Base-by-base conservation (phyloP, 805 yeast species). In the Citeromyces matritensis region DNA sequence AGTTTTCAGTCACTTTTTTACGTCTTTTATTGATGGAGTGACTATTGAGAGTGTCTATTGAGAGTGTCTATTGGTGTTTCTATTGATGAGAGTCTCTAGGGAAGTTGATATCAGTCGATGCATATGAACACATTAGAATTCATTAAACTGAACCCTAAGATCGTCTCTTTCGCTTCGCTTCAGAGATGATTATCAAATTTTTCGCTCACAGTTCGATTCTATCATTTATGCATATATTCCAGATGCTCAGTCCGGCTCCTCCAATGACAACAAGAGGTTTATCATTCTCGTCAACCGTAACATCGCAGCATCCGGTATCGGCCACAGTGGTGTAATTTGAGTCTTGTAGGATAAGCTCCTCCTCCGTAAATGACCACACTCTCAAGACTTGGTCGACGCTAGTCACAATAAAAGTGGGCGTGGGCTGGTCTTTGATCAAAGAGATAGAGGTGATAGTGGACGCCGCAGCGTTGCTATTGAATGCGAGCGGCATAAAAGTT, bases 311-410 rank as follows among this genome's bases (percentile, higher is more conserved):
- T 0, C 95, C 96, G 0, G 95, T 83, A 44, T 88, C 98, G 0
- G 96, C 94, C 24, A 85, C 71, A 0, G 94, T 76, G 2, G 95
- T 82, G 49, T 78, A 81, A 29, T 49, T 49, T 1, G 65, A 57
- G 6, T 63, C 60, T 1, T 49, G 5, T 15, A 62, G 36, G 4
- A 29, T 34, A 19, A 70, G 34, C 9, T 26, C 29, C 11, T 33
- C 34, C 3, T 35, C 33, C 25, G 57, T 49, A 4, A 59, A 38
- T 4, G 50, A 37, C 96, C 96, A 86, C 4, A 65, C 31, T 33
- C 78, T 61, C 1, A 82, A 57, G 4, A 72, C 60, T 49, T 91
- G 98, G 43, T 91, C 98, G 4, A 84, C 94, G 0, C 95, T 77
- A 0, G 80, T 69, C 1, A 79, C 78, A 6, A 77, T 37, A 7